Percentiles rank a stretch among this genome's conserved stretches.
Conservation (phyloP, 371 early-diverging fungal species). For the Gilbertella persicaria region DNA sequence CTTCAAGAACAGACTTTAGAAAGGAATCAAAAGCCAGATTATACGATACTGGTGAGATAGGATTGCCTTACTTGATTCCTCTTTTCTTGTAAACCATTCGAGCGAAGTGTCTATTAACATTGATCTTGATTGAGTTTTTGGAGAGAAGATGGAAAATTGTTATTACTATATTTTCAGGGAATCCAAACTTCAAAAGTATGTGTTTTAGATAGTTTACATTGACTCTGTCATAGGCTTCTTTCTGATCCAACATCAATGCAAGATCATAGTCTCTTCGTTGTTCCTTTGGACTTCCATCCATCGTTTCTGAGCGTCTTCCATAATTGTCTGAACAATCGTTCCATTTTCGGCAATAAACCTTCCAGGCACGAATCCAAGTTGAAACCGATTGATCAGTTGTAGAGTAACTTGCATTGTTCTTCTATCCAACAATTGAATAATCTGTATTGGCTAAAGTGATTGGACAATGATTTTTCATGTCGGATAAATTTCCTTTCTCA, state of each 20-base stretch:
- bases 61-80: conserved; percentile 30
- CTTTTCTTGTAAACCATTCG: conserved; percentile 7
- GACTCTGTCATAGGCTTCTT: conserved; percentile 3
- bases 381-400: conserved; percentile 1
- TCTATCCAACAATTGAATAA: conserved; percentile 16
- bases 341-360: conserved; percentile 16
- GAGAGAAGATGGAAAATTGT: conserved; percentile 2
- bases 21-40: conserved; percentile 31
- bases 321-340: background rate
- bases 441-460: conserved; percentile 31
- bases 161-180: no score
- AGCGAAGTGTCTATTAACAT: conserved; percentile 8
- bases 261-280: no score
- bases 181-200: no score
- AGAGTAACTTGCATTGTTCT: background rate
- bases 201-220: no score
- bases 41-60: conserved; percentile 27
- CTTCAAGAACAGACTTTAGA: conserved; percentile 8
- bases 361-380: conserved; percentile 8
- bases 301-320: background rate
- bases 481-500: conserved; percentile 22
- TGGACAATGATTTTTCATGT: conserved; percentile 26
- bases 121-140: no score
- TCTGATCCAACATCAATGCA: no score
- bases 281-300: background rate